These are phyloP conservation scores for Acanthamoeba divionensis DNA, from an alignment of 208 protist species.

Conservation along the genomic window DNA sequence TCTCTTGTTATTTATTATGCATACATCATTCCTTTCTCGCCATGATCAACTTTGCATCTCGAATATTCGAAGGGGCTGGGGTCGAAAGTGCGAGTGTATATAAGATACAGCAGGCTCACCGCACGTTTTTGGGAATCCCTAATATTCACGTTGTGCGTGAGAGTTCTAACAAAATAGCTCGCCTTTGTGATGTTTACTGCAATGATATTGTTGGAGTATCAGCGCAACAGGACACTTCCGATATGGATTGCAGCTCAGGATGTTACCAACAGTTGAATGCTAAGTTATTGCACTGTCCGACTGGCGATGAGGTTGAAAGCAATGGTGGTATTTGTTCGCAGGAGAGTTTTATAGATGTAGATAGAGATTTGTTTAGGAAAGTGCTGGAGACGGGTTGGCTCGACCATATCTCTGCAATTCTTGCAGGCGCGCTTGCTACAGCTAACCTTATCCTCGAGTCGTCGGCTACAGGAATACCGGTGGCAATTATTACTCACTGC, in stretches of 20 bases:
- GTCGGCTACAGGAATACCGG: background rate
- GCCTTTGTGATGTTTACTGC: too few species aligned
- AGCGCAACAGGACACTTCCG: too few species aligned
- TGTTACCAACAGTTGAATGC: too few species aligned
- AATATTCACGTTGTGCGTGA: constrained; percentile 48
- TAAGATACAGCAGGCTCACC: constrained; percentile 1
- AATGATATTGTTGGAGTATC: too few species aligned
- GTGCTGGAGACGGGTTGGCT: constrained; percentile 16
- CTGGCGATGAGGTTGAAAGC: too few species aligned
- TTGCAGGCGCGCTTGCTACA: background rate
- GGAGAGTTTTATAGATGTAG: too few species aligned
- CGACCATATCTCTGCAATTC: constrained; percentile 27
- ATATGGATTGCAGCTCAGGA: too few species aligned
- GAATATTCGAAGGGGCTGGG: background rate
- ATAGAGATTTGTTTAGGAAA: background rate
- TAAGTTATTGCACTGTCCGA: too few species aligned
- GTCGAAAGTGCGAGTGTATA: constrained; percentile 1
- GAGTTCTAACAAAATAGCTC: too few species aligned
- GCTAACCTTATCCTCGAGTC: constrained; percentile 40
- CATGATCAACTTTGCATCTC: background rate
- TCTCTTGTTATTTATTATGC: background rate
- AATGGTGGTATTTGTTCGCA: too few species aligned
- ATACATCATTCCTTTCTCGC: background rate
- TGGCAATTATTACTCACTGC: constrained; percentile 40
- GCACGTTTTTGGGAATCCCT: background rate